Evolutionary conservation across 371 early-diverging fungal genomes (phyloP).

Genomic region (Circinella umbellata): DNA sequence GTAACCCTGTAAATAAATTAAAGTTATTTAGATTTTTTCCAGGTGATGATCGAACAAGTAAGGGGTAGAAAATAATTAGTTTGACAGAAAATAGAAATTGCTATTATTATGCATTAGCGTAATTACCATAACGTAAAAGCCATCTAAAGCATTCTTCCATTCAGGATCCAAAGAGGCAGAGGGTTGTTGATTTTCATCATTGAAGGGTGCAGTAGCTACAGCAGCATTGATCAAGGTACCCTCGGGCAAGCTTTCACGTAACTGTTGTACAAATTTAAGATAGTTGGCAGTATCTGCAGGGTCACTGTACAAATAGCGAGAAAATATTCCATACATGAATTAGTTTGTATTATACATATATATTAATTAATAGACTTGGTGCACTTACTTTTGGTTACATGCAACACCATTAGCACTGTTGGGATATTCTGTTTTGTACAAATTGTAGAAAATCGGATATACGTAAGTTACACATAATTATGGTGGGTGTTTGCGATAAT

Average conservation of each 20-base stretch:
- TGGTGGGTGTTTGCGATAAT: not conserved
- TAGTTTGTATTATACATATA: not conserved
- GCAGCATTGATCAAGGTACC: conserved; percentile 31
- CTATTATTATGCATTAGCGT: not conserved
- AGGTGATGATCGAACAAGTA: not conserved
- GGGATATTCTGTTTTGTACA: conserved; percentile 38
- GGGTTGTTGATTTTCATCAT: conserved; percentile 25
- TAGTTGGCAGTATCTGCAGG: conserved; percentile 62
- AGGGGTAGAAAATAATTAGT: not conserved
- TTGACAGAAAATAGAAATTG: not conserved
- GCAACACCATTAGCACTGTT: conserved; percentile 41
- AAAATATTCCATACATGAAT: not conserved
- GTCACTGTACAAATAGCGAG: conserved; percentile 18
- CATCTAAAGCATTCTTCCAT: conserved; percentile 26
- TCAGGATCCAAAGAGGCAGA: conserved; percentile 16
- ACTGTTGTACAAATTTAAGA: conserved; percentile 24
- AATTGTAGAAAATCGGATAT: not conserved
- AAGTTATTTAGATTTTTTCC: conserved; percentile 20
- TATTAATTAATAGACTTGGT: not conserved
- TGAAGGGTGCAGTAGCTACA: conserved; percentile 28
- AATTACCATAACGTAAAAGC: conserved; percentile 33
- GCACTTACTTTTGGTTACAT: conserved; percentile 39
- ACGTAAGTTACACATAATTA: no score
- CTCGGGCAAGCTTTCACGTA: conserved; percentile 31
- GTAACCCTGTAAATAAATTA: conserved; percentile 36